Percentiles rank a stretch among this genome's conserved stretches.
Evolutionary conservation across 2,329 filamentous ascomycete genomes (phyloP).

Genomic region (Diaporthe citri): DNA sequence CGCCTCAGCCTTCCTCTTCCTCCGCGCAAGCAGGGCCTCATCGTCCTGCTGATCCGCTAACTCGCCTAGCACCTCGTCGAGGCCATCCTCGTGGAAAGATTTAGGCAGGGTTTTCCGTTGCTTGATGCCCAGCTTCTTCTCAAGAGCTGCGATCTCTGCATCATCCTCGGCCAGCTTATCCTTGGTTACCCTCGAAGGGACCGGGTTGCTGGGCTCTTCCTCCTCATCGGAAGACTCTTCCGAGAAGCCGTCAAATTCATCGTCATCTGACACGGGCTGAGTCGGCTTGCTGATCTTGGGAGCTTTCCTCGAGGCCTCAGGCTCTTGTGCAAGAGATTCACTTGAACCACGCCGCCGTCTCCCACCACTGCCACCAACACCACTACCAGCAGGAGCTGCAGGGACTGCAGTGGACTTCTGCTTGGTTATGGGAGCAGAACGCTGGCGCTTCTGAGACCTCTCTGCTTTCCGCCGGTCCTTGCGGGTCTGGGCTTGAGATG

Average conservation of each 20-base stretch:
- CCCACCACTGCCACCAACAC: background rate
- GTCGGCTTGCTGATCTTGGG: slow-evolving; percentile 23
- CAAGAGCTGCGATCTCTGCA: slow-evolving; percentile 86
- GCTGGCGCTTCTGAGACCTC: slow-evolving; percentile 66
- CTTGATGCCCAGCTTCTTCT: slow-evolving; percentile 88
- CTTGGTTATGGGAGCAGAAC: slow-evolving; percentile 43
- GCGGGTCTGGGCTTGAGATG: slow-evolving; percentile 51
- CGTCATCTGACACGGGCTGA: slow-evolving; percentile 44
- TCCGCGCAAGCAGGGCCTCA: slow-evolving; percentile 64
- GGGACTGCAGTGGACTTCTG: background rate
- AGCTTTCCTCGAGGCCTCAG: background rate
- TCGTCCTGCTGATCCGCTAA: slow-evolving; percentile 68
- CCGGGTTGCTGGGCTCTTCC: slow-evolving; percentile 43
- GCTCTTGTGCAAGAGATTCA: background rate
- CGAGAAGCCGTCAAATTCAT: slow-evolving; percentile 40
- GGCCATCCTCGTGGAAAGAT: slow-evolving; percentile 83
- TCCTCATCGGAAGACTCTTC: slow-evolving; percentile 42
- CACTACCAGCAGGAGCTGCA: background rate
- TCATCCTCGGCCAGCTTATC: slow-evolving; percentile 83
- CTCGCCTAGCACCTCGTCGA: slow-evolving; percentile 82
- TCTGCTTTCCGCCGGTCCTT: slow-evolving; percentile 78
- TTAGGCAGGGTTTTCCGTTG: slow-evolving; percentile 80
- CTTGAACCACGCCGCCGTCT: background rate
- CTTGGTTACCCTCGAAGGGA: slow-evolving; percentile 57
- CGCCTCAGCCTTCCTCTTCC: slow-evolving; percentile 70